Conservation (phyloP, 768 basidiomycete species). For the Termitomyces sp. region DNA sequence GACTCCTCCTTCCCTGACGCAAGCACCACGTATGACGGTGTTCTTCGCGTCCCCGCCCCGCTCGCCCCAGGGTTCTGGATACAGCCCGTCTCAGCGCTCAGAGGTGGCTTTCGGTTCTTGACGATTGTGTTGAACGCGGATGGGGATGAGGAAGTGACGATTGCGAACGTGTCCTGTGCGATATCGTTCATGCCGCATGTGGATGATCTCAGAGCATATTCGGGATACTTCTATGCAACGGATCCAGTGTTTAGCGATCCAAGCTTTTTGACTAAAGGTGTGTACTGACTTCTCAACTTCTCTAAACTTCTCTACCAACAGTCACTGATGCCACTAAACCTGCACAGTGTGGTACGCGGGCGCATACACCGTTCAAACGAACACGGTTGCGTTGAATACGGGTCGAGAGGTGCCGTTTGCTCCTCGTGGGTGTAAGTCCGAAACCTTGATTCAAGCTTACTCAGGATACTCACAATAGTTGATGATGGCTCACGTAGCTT, state of each 20-base stretch:
- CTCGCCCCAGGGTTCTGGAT: conserved; percentile 40
- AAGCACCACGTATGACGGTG: conserved; percentile 39
- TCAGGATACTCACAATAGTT: background rate
- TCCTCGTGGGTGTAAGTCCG: conserved; percentile 36
- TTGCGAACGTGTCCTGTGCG: conserved; percentile 48
- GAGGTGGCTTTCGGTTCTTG: conserved; percentile 54
- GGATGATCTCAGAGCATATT: conserved; percentile 42
- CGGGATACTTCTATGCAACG: conserved; percentile 49
- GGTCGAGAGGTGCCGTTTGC: conserved; percentile 48
- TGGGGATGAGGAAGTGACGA: conserved; percentile 28
- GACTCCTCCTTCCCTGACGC: conserved; percentile 49
- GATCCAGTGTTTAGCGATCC: conserved; percentile 43
- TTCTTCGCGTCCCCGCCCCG: conserved; percentile 37
- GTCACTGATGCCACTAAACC: too few relatives aligned
- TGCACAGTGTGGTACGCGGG: conserved; percentile 54
- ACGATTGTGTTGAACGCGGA: conserved; percentile 38
- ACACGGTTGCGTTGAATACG: conserved; percentile 48
- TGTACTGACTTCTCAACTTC: background rate
- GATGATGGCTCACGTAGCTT: conserved; percentile 27
- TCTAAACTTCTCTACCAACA: too few relatives aligned
- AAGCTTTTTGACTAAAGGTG: conserved; percentile 50
- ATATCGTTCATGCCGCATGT: conserved; percentile 57
- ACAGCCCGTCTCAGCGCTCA: conserved; percentile 39
- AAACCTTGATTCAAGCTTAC: too few relatives aligned
- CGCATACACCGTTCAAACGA: conserved; percentile 60